phyloP scores from a whole-genome alignment of 2,329 filamentous ascomycete genomes.

The Colletotrichum sojae region DNA sequence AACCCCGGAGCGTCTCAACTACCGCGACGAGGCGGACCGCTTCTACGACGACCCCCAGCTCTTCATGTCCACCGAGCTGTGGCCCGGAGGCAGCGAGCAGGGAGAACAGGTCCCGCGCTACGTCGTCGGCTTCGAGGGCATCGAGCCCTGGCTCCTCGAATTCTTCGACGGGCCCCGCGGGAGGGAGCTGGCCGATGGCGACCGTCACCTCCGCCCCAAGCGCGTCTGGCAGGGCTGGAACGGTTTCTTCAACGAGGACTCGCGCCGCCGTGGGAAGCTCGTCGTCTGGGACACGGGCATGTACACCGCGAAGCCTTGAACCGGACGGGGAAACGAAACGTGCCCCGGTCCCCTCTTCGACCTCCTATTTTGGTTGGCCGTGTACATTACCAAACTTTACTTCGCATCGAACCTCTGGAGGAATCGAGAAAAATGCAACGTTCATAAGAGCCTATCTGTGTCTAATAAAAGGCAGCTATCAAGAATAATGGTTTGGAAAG shows the following conservation, averaged over 20 bases:
- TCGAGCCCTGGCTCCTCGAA: slow-evolving; percentile 62
- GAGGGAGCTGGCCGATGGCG: slow-evolving; percentile 40
- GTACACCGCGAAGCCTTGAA: slow-evolving; percentile 41
- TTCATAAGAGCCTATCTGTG: no score
- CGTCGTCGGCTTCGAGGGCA: slow-evolving; percentile 73
- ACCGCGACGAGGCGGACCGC: slow-evolving; percentile 90
- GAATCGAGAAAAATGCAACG: no score
- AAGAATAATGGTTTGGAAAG: no score
- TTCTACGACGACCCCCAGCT: slow-evolving; percentile 79
- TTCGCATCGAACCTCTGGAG: no score
- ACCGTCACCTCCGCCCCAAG: slow-evolving; percentile 57
- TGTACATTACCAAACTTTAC: no score
- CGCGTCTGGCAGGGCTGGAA: slow-evolving; percentile 72
- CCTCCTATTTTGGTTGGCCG: no score
- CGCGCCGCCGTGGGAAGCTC: slow-evolving; percentile 67
- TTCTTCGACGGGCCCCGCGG: slow-evolving; percentile 60
- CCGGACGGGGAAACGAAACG: background rate
- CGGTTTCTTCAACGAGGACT: slow-evolving; percentile 74
- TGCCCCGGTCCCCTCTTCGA: background rate
- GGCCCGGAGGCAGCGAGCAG: slow-evolving; percentile 48
- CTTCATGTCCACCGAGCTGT: slow-evolving; percentile 72
- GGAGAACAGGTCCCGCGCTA: slow-evolving; percentile 65
- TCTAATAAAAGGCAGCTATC: no score
- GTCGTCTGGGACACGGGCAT: slow-evolving; percentile 72
- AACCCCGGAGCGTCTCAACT: slow-evolving; percentile 72